Base-by-base conservation (phyloP, 169 alveolate genomes). In the Ichthyophthirius multifiliis region DNA sequence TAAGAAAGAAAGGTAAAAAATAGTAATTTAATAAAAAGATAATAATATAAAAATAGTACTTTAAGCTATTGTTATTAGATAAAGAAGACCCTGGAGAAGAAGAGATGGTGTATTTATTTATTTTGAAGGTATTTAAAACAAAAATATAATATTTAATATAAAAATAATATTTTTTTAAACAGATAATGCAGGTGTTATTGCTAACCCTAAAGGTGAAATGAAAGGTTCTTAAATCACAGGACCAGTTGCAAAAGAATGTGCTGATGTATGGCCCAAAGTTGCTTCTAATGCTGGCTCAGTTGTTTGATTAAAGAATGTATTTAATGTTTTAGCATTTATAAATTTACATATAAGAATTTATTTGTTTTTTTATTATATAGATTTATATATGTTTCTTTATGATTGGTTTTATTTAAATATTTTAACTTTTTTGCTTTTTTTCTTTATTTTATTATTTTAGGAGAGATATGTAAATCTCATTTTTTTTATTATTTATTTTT, bases 171-270 rank as follows among this genome's bases (percentile, higher is more conserved):
- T 30, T 7, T 39, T 83, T 46, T 73, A 41, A 27, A 63, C 71
- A 83, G 99, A 98, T 92, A 98, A 98, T 89, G 99, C 99, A 39
- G 99, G 99, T 47, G 99, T 98, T 74, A 98, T 98, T 84, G 99
- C 97, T 64, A 98, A 98, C 93, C 98, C 98, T 90, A 98, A 98
- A 97, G 99, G 99, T 62, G 99, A 98, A 93, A 98, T 98, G 99
- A 99, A 99, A 90, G 99, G 99, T 65, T 97, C 99, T 3, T 99
- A 99, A 48, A 97, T 99, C 86, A 95, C 99, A 23, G 99, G 99
- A 48, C 99, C 99, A 30, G 99, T 99, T 85, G 99, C 99, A 65
- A 98, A 98, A 94, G 99, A 99, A 89, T 98, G 99, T 88, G 99
- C 99, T 16, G 99, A 99, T 89, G 87, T 99, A 64, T 99, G 99